Conservation (phyloP, 306 rosid genomes). For the Lathyrus tuberosus region DNA sequence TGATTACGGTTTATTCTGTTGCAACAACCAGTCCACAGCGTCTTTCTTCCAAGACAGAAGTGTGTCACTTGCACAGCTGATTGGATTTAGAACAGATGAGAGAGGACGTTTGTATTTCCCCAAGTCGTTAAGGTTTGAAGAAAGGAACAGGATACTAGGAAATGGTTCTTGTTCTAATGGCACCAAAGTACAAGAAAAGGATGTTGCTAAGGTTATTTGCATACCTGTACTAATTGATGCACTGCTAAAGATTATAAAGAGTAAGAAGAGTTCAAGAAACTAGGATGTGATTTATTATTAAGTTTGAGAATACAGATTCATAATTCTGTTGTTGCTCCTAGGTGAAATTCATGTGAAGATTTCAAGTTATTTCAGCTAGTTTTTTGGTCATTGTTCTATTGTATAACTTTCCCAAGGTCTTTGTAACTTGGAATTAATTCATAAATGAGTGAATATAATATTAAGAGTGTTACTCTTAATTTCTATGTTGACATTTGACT, state of each 20-base stretch:
- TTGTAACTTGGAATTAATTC: conserved; percentile 11
- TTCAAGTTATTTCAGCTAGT: conserved; percentile 8
- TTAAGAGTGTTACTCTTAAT: too few relatives aligned
- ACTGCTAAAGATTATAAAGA: conserved; percentile 41
- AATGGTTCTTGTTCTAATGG: conserved; percentile 41
- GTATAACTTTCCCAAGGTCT: conserved; percentile 1
- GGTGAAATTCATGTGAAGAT: not conserved
- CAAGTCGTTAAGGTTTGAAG: conserved; percentile 46
- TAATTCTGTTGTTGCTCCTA: conserved; percentile 13
- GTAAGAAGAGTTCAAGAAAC: conserved; percentile 55
- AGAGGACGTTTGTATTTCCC: conserved; percentile 52
- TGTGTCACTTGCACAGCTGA: conserved; percentile 71
- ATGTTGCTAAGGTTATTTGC: conserved; percentile 53
- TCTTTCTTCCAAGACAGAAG: conserved; percentile 84
- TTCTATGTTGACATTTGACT: not conserved
- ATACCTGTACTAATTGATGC: conserved; percentile 45
- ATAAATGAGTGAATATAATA: not conserved
- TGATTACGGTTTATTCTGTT: conserved; percentile 30
- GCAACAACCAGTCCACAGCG: conserved; percentile 63
- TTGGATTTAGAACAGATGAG: conserved; percentile 57
- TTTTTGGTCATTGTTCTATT: conserved; percentile 20
- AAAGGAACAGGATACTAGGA: conserved; percentile 34
- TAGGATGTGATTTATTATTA: conserved; percentile 11
- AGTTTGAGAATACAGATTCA: not conserved
- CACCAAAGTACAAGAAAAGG: conserved; percentile 38